Evolutionary conservation across 1,284 basidiomycete species (phyloP).

Genomic region (Ustilago sp.): DNA sequence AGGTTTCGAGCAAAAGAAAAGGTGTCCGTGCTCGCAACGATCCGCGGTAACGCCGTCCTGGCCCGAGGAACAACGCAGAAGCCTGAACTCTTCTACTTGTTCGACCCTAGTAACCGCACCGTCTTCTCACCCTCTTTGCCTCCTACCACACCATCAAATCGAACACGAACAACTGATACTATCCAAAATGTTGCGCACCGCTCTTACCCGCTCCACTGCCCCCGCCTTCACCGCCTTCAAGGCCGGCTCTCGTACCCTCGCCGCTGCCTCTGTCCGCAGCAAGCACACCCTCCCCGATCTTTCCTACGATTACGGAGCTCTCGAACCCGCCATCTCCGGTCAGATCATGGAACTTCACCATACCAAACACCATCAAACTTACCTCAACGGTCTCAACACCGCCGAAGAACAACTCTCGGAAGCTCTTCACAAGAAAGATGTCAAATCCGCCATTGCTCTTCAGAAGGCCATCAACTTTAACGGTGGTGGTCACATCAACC

Average conservation of each 20-base stretch:
- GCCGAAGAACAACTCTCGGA: conserved; percentile 64
- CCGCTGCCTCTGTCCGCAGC: conserved; percentile 38
- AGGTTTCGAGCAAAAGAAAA: conserved; percentile 12
- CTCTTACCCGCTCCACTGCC: conserved; percentile 43
- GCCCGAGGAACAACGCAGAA: conserved; percentile 15
- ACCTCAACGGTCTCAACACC: conserved; percentile 67
- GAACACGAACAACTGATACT: not conserved
- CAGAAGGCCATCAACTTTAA: conserved; percentile 68
- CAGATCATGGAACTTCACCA: conserved; percentile 69
- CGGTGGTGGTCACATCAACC: conserved; percentile 69
- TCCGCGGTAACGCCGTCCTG: conserved; percentile 9
- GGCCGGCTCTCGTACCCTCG: conserved; percentile 22
- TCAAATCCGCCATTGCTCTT: conserved; percentile 54
- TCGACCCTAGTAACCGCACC: not conserved
- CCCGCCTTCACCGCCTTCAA: conserved; percentile 23
- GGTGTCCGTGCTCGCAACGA: conserved; percentile 15
- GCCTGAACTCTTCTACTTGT: not conserved
- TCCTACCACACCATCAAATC: not conserved
- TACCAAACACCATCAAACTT: conserved; percentile 68
- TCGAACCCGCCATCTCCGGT: conserved; percentile 66
- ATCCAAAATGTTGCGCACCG: conserved; percentile 51
- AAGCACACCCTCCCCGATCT: conserved; percentile 70
- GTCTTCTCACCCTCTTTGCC: not conserved
- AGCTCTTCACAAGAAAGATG: conserved; percentile 59
- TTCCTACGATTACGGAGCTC: conserved; percentile 66